These are phyloP conservation scores for Rhizopogon vesiculosus DNA, from an alignment of 768 basidiomycete genomes.

Conservation along the genomic window DNA sequence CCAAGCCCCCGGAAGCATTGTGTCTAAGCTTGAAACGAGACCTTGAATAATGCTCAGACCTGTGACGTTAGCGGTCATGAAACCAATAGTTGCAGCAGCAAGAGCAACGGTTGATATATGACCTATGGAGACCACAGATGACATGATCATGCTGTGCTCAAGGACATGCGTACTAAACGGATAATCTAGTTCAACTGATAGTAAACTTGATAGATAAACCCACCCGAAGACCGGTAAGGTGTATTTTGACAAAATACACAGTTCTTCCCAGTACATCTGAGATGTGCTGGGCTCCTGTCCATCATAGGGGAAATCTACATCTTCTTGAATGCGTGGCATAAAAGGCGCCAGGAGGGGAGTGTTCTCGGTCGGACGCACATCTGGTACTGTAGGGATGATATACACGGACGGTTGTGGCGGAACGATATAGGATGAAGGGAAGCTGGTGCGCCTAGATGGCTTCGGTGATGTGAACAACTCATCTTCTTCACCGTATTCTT, in stretches of 20 bases:
- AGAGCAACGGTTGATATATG: constrained; percentile 88
- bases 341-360: constrained; percentile 54
- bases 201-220: constrained; percentile 17
- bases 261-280: constrained; percentile 49
- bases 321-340: constrained; percentile 49
- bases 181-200: background rate
- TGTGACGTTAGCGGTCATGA: constrained; percentile 65
- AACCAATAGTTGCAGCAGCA: constrained; percentile 73
- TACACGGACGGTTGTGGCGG: constrained; percentile 13
- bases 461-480: background rate
- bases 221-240: constrained; percentile 74
- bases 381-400: constrained; percentile 19
- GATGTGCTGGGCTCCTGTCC: constrained; percentile 20
- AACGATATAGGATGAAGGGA: constrained; percentile 29
- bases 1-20: constrained; percentile 92
- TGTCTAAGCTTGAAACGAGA: constrained; percentile 83
- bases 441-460: constrained; percentile 16
- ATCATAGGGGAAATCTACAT: constrained; percentile 20
- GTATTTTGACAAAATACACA: constrained; percentile 55
- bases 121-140: constrained; percentile 85
- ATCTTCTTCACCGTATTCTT: background rate
- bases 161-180: constrained; percentile 61
- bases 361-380: constrained; percentile 33
- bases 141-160: constrained; percentile 85
- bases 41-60: constrained; percentile 72